phyloP scores from a whole-genome alignment of 257 asterid genomes.

The Anisodus tanguticus region DNA sequence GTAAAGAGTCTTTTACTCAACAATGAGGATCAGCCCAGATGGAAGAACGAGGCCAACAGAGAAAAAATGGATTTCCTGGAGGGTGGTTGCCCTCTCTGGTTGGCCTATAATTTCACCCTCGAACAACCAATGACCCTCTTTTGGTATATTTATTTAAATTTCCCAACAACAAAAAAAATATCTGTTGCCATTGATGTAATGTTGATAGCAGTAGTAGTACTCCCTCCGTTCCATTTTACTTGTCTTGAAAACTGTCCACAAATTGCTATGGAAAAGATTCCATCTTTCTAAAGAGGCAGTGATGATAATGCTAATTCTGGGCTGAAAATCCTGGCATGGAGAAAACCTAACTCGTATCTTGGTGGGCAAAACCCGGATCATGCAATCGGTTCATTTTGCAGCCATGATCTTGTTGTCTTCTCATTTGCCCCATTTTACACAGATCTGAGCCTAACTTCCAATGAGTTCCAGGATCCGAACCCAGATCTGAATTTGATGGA shows the following conservation, averaged over 20 bases:
- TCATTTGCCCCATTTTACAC: not conserved
- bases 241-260: not conserved
- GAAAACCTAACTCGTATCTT: not conserved
- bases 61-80: too few species aligned
- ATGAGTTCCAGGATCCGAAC: not conserved
- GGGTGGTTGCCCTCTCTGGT: too few species aligned
- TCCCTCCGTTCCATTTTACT: not conserved
- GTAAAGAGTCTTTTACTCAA: too few species aligned
- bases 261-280: too few species aligned
- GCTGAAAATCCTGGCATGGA: not conserved
- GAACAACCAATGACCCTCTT: too few species aligned
- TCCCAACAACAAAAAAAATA: not conserved
- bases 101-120: too few species aligned
- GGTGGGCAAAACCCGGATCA: not conserved
- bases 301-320: not conserved
- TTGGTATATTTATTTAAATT: too few species aligned
- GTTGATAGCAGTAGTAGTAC: not conserved
- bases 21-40: not conserved
- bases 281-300: not conserved
- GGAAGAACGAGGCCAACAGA: too few species aligned
- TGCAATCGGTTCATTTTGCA: not conserved
- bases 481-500: not conserved
- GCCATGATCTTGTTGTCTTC: constrained; percentile 3
- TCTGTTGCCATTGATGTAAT: not conserved
- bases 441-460: constrained; percentile 22